Conservation (phyloP, 2,329 filamentous ascomycete species). For the Apiospora sp. region DNA sequence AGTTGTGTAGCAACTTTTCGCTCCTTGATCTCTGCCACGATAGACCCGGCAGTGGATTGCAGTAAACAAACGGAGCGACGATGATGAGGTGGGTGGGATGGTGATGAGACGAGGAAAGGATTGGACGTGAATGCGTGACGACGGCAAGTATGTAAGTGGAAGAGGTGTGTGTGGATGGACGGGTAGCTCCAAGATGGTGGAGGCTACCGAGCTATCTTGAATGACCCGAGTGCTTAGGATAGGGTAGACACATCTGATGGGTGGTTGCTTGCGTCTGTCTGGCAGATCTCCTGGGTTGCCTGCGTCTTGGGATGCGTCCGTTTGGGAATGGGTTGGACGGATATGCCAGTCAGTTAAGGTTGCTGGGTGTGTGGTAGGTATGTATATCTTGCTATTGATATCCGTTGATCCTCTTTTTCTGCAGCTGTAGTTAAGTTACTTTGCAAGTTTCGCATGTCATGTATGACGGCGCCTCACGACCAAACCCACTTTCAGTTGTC, state of each 20-base stretch:
- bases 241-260: constrained; percentile 25
- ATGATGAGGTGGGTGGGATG: constrained; percentile 31
- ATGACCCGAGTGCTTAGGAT: constrained; percentile 23
- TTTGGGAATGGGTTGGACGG: constrained; percentile 27
- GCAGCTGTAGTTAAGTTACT: constrained; percentile 26
- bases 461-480: constrained; percentile 22
- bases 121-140: constrained; percentile 26
- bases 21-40: constrained; percentile 9
- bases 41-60: constrained; percentile 37
- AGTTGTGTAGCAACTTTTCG: constrained; percentile 1
- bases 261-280: constrained; percentile 26
- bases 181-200: constrained; percentile 38
- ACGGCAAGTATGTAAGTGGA: constrained; percentile 30
- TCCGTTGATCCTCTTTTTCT: constrained; percentile 24
- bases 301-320: constrained; percentile 26
- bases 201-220: constrained; percentile 29
- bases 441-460: constrained; percentile 23
- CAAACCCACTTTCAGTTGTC: constrained; percentile 16
- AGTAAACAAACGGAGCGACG: constrained; percentile 36
- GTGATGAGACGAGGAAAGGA: constrained; percentile 27
- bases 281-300: constrained; percentile 25
- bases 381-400: constrained; percentile 22
- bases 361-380: constrained; percentile 21
- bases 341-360: constrained; percentile 26
- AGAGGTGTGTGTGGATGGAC: constrained; percentile 38